These are phyloP conservation scores for Capsicum baccatum DNA, from an alignment of 257 asterid genomes.

Conservation along the genomic window DNA sequence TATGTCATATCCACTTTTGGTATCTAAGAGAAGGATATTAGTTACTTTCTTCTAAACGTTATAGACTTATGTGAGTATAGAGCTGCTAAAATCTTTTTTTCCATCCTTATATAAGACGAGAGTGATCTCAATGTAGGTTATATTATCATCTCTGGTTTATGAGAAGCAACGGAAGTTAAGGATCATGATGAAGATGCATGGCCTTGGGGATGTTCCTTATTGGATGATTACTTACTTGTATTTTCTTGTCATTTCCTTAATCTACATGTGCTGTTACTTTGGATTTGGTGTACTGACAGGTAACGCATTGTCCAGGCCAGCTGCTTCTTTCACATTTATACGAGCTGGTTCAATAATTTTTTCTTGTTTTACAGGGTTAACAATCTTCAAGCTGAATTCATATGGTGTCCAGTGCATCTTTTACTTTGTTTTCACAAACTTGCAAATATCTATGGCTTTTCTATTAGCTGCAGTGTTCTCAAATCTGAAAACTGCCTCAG, in stretches of 20 bases:
- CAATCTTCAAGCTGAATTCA: conserved; percentile 48
- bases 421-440: conserved; percentile 48
- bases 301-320: conserved; percentile 8
- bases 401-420: conserved; percentile 42
- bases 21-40: conserved; percentile 15
- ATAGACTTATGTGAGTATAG: not conserved
- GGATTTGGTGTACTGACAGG: conserved; percentile 47
- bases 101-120: not conserved
- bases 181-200: conserved; percentile 59
- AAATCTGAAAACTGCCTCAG: conserved; percentile 46
- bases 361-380: conserved; percentile 39
- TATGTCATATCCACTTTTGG: not conserved
- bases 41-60: not conserved
- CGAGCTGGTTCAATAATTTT: conserved; percentile 23
- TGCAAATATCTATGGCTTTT: conserved; percentile 51
- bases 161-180: conserved; percentile 51
- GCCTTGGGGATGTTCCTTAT: conserved; percentile 49
- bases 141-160: conserved; percentile 45
- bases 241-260: conserved; percentile 43
- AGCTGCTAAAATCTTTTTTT: not conserved
- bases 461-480: conserved; percentile 40
- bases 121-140: conserved; percentile 35
- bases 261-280: conserved; percentile 40
- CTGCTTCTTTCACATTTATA: not conserved
- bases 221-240: conserved; percentile 47